Percentiles rank a stretch among this genome's conserved stretches.
phyloP scores from a whole-genome alignment of 2,329 filamentous ascomycete species.

The Neonectria sp. region DNA sequence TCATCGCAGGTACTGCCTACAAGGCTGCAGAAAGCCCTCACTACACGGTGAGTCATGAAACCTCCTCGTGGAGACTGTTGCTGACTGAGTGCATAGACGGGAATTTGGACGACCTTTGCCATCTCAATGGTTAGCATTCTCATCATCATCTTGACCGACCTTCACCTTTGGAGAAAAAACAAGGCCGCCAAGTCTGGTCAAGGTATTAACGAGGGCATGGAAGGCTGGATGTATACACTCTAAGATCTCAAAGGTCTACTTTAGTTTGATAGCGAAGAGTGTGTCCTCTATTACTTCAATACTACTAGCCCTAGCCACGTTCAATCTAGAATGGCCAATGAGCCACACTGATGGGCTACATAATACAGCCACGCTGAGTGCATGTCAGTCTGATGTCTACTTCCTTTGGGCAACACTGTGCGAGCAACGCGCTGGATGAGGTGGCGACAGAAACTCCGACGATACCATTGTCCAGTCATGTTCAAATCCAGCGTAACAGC shows the following conservation, averaged over 20 bases:
- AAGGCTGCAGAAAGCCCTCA: slow-evolving; percentile 19
- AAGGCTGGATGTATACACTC: slow-evolving; percentile 19
- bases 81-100: slow-evolving; percentile 9
- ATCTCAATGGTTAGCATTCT: slow-evolving; percentile 20
- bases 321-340: no score
- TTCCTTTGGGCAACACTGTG: no score
- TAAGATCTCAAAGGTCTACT: not conserved
- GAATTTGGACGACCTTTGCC: slow-evolving; percentile 24
- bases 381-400: no score
- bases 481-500: no score
- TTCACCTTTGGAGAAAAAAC: slow-evolving; percentile 19
- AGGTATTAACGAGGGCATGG: slow-evolving; percentile 18
- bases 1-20: slow-evolving; percentile 21
- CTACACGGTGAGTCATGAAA: slow-evolving; percentile 15
- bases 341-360: no score
- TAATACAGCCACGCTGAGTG: no score
- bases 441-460: no score
- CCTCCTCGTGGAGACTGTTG: not conserved
- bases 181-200: slow-evolving; percentile 3
- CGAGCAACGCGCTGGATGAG: no score
- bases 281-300: no score
- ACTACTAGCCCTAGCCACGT: no score
- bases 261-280: no score
- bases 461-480: no score
- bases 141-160: slow-evolving; percentile 4